phyloP scores from a whole-genome alignment of 164 flowering plant genomes.

The Litsea cubeba region DNA sequence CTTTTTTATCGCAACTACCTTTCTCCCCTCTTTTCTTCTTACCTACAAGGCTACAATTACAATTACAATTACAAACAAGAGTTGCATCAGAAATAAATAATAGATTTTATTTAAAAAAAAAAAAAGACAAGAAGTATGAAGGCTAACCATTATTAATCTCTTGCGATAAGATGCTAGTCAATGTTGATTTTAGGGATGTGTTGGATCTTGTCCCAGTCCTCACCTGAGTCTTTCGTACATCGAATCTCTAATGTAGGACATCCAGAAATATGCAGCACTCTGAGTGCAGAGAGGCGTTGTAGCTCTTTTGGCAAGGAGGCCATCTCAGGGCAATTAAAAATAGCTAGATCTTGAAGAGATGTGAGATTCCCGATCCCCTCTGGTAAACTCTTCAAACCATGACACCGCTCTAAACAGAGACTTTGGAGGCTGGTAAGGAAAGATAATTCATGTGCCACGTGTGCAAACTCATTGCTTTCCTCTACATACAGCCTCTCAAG shows the following conservation, averaged over 20 bases:
- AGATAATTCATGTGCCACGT: background rate
- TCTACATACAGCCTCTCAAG: background rate
- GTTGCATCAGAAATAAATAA: too few species aligned
- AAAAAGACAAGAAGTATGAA: too few species aligned
- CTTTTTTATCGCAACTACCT: too few species aligned
- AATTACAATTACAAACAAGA: too few species aligned
- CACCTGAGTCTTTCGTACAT: background rate
- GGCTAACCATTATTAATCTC: too few species aligned
- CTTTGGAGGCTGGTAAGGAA: background rate
- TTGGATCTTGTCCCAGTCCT: background rate
- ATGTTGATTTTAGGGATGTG: background rate
- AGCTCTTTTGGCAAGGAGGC: background rate
- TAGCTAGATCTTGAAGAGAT: background rate
- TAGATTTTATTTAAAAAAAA: too few species aligned
- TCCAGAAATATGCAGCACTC: rapidly evolving
- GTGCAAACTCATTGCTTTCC: background rate
- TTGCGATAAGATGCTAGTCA: too few species aligned
- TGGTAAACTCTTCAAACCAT: background rate
- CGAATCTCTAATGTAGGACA: background rate
- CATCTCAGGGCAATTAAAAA: background rate
- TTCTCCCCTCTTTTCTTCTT: too few species aligned
- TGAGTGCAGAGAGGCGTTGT: background rate
- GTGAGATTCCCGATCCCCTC: background rate
- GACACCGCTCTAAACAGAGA: background rate
- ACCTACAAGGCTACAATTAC: too few species aligned